Evolutionary conservation across 768 basidiomycete genomes (phyloP), one percentile per base, ranked within the genome.

Genomic region (Mycena maculata): DNA sequence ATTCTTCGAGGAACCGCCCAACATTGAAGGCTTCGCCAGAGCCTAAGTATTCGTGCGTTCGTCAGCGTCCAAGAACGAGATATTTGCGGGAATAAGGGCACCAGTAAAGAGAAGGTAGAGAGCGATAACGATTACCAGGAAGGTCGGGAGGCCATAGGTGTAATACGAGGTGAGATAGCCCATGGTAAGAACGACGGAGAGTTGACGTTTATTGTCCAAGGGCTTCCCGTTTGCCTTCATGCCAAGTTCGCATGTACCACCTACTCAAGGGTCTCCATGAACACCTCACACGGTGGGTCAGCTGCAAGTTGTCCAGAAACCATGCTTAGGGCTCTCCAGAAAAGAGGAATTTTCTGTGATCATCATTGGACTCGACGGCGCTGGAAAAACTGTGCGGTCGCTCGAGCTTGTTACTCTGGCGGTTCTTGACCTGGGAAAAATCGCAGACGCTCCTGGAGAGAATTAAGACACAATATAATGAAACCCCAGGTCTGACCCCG

Each of bases 21-120:
- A 95, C 89, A 76, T 98, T 95, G 90, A 98, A 97, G 1, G 92
- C 89, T 78, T 95, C 94, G 68, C 93, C 94, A 9, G 92, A 94
- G 74, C 87, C 94, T 95, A 74, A 53, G 63, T 28, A 31, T 18
- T 23, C 20, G 58, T 38, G 30, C 57, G 63, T 49, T 28, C 39
- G 59, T 55, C 52, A 60, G 47, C 69, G 27, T 31, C 44, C 42
- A 39, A 31, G 55, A 41, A 41, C 22, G 13, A 47, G 41, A 42
- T n/a, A 38, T 33, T 23, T 23, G 77, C 86, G 36, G 60, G 16
- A 30, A 6, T 20, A 33, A 1, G 4, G 50, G 42, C 59, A 95
- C 96, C 95, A 61, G 96, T 95, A 76, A 97, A 95, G 67, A 97
- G 84, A 22, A 97, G 86, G 77, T 98, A 97, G 28, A 98, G 85